phyloP scores from a whole-genome alignment of 2,329 filamentous ascomycete genomes.

The Kalmusia sp. region DNA sequence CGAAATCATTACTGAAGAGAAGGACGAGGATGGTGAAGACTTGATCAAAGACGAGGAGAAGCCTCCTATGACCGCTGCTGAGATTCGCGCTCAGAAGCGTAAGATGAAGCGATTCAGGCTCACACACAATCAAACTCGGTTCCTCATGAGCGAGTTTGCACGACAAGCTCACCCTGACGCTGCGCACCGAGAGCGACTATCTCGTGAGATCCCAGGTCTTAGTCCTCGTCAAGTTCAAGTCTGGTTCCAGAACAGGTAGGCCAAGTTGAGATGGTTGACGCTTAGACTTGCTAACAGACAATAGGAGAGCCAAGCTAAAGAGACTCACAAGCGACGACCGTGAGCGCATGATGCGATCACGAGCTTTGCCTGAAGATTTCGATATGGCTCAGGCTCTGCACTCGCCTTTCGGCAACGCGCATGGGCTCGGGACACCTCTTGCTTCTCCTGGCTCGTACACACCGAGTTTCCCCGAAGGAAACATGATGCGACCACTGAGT shows the following conservation, averaged over 20 bases:
- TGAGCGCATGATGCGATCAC: constrained; percentile 66
- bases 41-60: constrained; percentile 40
- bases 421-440: constrained; percentile 57
- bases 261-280: too few relatives aligned
- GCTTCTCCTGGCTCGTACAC: constrained; percentile 53
- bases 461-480: constrained; percentile 56
- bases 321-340: constrained; percentile 67
- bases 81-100: constrained; percentile 57
- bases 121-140: constrained; percentile 96
- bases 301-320: constrained; percentile 67
- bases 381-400: constrained; percentile 67
- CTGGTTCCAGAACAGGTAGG: constrained; percentile 97
- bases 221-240: constrained; percentile 95
- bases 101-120: constrained; percentile 83
- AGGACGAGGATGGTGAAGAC: constrained; percentile 41
- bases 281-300: constrained; percentile 20
- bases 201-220: constrained; percentile 87
- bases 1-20: constrained; percentile 49
- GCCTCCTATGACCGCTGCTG: constrained; percentile 54
- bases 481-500: constrained; percentile 72
- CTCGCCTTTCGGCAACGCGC: constrained; percentile 57
- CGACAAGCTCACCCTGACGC: constrained; percentile 95
- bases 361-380: constrained; percentile 66
- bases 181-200: constrained; percentile 84
- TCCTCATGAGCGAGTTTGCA: constrained; percentile 95